These are phyloP conservation scores for Psilocybe tampanensis DNA, from an alignment of 768 basidiomycete genomes.

Conservation along the genomic window DNA sequence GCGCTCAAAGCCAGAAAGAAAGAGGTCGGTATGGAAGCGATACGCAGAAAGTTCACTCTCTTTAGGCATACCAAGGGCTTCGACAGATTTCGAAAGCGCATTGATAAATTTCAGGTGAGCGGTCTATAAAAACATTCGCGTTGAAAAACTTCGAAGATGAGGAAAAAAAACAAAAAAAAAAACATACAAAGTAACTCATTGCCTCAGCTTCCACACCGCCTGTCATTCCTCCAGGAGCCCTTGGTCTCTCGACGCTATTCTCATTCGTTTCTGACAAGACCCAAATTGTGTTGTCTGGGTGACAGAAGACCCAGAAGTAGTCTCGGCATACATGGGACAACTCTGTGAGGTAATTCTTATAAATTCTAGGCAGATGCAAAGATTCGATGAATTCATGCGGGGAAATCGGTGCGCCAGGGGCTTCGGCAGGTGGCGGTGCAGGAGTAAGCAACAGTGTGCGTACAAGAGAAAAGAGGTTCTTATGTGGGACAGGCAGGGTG, in stretches of 20 bases:
- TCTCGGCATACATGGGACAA: constrained; percentile 90
- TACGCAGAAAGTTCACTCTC: constrained; percentile 78
- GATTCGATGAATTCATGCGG: constrained; percentile 79
- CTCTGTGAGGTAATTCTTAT: constrained; percentile 40
- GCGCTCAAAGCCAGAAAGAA: constrained; percentile 89
- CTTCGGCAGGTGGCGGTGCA: constrained; percentile 37
- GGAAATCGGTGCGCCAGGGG: constrained; percentile 35
- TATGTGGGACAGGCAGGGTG: constrained; percentile 74
- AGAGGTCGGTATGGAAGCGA: constrained; percentile 84
- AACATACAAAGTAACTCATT: constrained; percentile 88
- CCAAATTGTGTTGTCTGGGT: constrained; percentile 93
- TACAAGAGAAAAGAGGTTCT: constrained; percentile 71
- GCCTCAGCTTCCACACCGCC: constrained; percentile 99
- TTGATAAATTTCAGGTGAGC: constrained; percentile 89
- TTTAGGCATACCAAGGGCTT: constrained; percentile 63
- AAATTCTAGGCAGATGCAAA: constrained; percentile 36
- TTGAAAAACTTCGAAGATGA: neutral
- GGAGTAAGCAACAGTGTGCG: constrained; percentile 70
- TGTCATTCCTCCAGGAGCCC: constrained; percentile 97
- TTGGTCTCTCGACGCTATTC: constrained; percentile 81
- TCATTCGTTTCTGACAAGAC: constrained; percentile 82
- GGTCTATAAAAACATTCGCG: constrained; percentile 51
- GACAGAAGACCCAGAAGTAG: constrained; percentile 97
- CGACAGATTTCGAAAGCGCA: constrained; percentile 65
- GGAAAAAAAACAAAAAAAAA: neutral